Evolutionary conservation across 73 alveolate species (phyloP), one percentile per base, ranked within the genome.

Genomic region (Durusdinium trenchii): DNA sequence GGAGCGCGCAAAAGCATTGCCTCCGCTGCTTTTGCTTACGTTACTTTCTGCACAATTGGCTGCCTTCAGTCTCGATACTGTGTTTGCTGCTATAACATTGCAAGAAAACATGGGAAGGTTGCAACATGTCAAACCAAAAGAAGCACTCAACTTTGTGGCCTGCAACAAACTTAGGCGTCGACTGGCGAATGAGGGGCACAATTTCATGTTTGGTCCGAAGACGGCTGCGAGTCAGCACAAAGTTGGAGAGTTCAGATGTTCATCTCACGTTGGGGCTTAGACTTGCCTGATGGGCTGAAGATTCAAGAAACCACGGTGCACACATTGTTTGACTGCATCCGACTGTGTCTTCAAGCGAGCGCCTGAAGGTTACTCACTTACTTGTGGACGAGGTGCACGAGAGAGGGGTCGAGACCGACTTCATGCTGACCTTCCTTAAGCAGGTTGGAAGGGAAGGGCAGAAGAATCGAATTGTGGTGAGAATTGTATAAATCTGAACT

Each of bases 381-480:
- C 99, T 99, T 42, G 99, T 99, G 92, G 99, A 99, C 94, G 99
- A 99, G 99, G 99, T 99, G 35, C 99, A 99, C 95, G 99, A 99
- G 99, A 99, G 99, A 82, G 99, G 99, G 86, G 99, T 99, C 43
- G 99, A 99, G 94, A 99, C 99, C 47, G 99, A 99, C 94, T 99
- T 99, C 99, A 99, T 99, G 95, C 99, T 99, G 97, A 99, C 99
- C 64, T 99, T 99, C 62, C 94, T 99, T 67, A 99, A 99, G 99
- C 99, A 99, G 71, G 99, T 94, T 94, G 99, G 84, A 61, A 90
- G 69, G 69, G 69, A 23, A 57, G 69, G 23, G 23, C 12, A 57
- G 69, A 57, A 57, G 69, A 16, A 16, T 57, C 23, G 12, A 12
- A 16, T 16, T 12, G 32, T 16, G 23, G 69, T 57, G 69, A 57